These are phyloP conservation scores for Geotrichum bryndzae DNA, from an alignment of 1,139 yeast genomes.

Conservation along the genomic window DNA sequence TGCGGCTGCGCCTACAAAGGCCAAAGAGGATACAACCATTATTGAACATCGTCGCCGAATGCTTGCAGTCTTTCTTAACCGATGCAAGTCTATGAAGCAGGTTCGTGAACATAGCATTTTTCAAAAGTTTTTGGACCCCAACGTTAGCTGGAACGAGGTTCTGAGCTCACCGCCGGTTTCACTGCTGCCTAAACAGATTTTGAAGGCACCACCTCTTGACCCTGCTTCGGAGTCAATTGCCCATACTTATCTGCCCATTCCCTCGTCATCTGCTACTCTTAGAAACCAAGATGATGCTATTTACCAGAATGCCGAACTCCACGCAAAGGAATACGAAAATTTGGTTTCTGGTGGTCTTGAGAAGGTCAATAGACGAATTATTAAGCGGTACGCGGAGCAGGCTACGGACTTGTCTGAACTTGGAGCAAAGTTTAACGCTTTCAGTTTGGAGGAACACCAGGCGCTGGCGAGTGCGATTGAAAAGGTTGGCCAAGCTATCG, in stretches of 20 bases:
- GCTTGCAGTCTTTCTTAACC: slow-evolving; percentile 68
- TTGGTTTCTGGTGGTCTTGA: slow-evolving; percentile 55
- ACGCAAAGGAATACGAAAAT: slow-evolving; percentile 52
- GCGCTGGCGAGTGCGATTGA: slow-evolving; percentile 52
- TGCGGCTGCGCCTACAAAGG: slow-evolving; percentile 51
- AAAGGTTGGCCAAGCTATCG: slow-evolving; percentile 74
- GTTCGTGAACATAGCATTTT: slow-evolving; percentile 59
- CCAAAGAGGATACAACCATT: slow-evolving; percentile 47
- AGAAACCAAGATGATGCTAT: slow-evolving; percentile 33
- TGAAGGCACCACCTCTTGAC: slow-evolving; percentile 50
- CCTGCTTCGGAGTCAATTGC: slow-evolving; percentile 50
- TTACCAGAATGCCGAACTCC: slow-evolving; percentile 42
- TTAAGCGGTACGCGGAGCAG: slow-evolving; percentile 57
- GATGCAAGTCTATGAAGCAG: slow-evolving; percentile 56
- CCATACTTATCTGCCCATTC: slow-evolving; percentile 61
- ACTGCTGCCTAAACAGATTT: slow-evolving; percentile 47
- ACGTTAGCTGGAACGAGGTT: slow-evolving; percentile 65
- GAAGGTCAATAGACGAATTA: slow-evolving; percentile 58
- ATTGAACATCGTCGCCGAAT: slow-evolving; percentile 68
- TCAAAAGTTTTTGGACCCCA: slow-evolving; percentile 76
- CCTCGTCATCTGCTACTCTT: slow-evolving; percentile 42
- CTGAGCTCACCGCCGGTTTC: slow-evolving; percentile 53
- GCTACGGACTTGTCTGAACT: slow-evolving; percentile 63
- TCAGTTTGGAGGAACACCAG: slow-evolving; percentile 57
- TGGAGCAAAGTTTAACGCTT: slow-evolving; percentile 66